phyloP scores from a whole-genome alignment of 2,329 filamentous ascomycete genomes.

The Botrytis medusae region DNA sequence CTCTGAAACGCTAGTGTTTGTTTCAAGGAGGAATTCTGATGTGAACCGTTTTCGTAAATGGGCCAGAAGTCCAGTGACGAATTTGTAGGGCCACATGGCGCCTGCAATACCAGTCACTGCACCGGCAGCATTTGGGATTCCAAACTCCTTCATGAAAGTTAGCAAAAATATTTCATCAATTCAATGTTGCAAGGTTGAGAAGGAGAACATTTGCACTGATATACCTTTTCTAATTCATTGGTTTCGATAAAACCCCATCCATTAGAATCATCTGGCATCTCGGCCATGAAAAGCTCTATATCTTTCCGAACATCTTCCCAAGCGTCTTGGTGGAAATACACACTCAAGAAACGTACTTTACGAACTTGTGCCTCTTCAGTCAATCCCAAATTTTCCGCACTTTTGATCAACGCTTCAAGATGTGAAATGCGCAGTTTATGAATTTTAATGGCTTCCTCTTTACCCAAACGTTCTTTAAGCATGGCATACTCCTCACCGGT shows the following conservation, averaged over 20 bases:
- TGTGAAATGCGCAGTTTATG: slow-evolving; percentile 5
- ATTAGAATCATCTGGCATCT: slow-evolving; percentile 9
- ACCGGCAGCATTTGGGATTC: slow-evolving; percentile 6
- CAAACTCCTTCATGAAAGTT: neutral
- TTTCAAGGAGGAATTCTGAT: slow-evolving; percentile 56
- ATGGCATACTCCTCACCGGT: slow-evolving; percentile 14
- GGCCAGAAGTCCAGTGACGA: slow-evolving; percentile 53
- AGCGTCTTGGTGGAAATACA: slow-evolving; percentile 1
- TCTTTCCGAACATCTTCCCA: neutral
- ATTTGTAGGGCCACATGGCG: slow-evolving; percentile 59
- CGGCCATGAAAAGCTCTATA: slow-evolving; percentile 8
- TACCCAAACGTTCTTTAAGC: slow-evolving; percentile 7
- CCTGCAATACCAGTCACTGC: slow-evolving; percentile 8
- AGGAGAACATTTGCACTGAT: neutral
- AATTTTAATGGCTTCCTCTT: neutral
- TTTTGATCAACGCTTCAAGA: slow-evolving; percentile 1
- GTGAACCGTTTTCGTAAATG: slow-evolving; percentile 43
- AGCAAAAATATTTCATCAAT: neutral
- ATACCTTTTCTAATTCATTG: slow-evolving; percentile 3
- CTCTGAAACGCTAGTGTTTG: slow-evolving; percentile 41
- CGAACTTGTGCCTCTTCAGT: slow-evolving; percentile 13
- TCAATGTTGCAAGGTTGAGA: neutral
- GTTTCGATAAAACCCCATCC: neutral
- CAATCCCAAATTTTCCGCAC: neutral
- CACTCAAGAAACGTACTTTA: slow-evolving; percentile 5